Percentiles rank a stretch among this genome's conserved stretches.
Conservation (phyloP, 2,329 filamentous ascomycete species). For the Seiridium cupressi region DNA sequence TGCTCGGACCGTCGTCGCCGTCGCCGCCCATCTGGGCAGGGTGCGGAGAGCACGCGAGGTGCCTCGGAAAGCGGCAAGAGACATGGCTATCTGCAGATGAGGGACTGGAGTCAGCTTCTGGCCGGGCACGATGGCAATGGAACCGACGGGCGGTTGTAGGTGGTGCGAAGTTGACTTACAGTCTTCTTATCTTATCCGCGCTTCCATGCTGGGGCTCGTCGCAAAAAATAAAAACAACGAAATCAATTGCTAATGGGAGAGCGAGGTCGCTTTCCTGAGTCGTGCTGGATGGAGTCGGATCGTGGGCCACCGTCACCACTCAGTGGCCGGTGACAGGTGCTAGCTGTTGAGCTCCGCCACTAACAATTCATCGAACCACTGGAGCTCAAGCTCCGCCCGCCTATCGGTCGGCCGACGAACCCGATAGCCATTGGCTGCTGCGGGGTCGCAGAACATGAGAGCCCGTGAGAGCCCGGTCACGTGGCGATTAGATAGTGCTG, state of each 20-base stretch:
- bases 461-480: conserved; percentile 5
- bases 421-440: background rate
- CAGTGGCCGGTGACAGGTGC: too few species aligned
- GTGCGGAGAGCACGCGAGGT: conserved; percentile 45
- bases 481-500: conserved; percentile 6
- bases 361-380: background rate
- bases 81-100: conserved; percentile 36
- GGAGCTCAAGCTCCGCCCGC: background rate
- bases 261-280: conserved; percentile 1
- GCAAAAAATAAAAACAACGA: conserved; percentile 1
- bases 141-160: background rate
- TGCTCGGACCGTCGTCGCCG: conserved; percentile 13
- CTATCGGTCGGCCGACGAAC: background rate
- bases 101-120: conserved; percentile 3
- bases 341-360: background rate
- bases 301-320: background rate
- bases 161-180: conserved; percentile 1
- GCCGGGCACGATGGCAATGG: background rate
- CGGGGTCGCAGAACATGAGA: background rate
- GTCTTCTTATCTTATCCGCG: conserved; percentile 6
- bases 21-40: conserved; percentile 29
- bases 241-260: conserved; percentile 7
- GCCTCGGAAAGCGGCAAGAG: conserved; percentile 45
- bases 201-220: background rate
- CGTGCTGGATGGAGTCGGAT: conserved; percentile 2